Percentiles rank a stretch among this genome's conserved stretches.
Evolutionary conservation across 2,329 filamentous ascomycete species (phyloP).

Genomic region (Pseudocercospora fuligena): DNA sequence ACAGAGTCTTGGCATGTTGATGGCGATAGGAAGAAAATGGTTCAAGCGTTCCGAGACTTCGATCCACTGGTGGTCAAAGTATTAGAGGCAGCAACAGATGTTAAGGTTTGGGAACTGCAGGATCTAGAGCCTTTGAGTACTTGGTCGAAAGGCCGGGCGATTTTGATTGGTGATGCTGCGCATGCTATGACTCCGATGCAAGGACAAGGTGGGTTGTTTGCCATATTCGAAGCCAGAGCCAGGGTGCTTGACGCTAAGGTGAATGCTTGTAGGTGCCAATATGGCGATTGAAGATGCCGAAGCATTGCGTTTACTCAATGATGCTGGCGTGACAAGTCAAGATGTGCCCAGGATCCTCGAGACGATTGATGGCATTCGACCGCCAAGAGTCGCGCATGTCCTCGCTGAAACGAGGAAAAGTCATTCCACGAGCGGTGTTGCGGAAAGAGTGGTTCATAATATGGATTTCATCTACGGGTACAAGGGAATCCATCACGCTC

Average conservation of each 20-base stretch:
- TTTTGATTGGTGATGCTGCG: constrained; percentile 6
- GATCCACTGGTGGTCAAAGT: background rate
- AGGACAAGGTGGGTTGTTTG: background rate
- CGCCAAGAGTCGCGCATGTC: background rate
- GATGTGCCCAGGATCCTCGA: background rate
- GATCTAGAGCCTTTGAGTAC: background rate
- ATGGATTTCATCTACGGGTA: constrained; percentile 6
- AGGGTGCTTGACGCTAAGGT: background rate
- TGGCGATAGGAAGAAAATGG: background rate
- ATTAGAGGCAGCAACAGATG: background rate
- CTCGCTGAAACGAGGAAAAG: constrained; percentile 2
- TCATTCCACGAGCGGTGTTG: background rate
- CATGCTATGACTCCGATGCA: constrained; percentile 10
- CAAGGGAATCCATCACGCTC: background rate
- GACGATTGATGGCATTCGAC: background rate
- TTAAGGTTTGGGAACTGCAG: constrained; percentile 8
- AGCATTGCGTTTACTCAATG: background rate
- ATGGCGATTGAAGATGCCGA: constrained; percentile 11
- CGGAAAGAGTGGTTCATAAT: background rate
- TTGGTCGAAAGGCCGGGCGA: constrained; percentile 3
- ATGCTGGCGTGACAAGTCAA: background rate
- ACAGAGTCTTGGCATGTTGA: constrained; percentile 9
- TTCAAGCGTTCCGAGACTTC: background rate
- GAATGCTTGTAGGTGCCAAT: background rate
- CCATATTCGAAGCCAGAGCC: too few species aligned